phyloP scores from a whole-genome alignment of 805 yeast genomes.

The Sungouiozyma intestinalis region DNA sequence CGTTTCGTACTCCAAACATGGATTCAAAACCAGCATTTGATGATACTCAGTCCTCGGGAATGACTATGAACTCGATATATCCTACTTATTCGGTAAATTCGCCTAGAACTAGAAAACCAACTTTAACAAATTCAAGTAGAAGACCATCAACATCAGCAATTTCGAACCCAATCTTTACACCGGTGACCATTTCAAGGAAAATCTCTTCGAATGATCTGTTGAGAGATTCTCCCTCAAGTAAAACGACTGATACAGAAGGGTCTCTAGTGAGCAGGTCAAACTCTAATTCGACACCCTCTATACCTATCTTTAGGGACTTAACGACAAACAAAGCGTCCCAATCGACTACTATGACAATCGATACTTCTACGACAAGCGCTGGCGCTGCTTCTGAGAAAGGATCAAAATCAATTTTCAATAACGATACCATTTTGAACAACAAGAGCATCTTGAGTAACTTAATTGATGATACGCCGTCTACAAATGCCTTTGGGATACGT shows the following conservation, averaged over 20 bases:
- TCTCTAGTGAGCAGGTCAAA: background rate
- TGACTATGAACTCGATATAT: slow-evolving; percentile 18
- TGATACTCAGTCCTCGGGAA: slow-evolving; percentile 22
- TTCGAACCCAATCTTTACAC: slow-evolving; percentile 10
- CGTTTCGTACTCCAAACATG: slow-evolving; percentile 21
- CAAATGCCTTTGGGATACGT: background rate
- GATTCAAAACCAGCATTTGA: slow-evolving; percentile 19
- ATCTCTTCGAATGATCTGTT: slow-evolving; percentile 1
- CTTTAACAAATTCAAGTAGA: slow-evolving; percentile 18
- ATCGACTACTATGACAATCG: background rate
- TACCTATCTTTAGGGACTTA: background rate
- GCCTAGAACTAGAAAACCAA: slow-evolving; percentile 8
- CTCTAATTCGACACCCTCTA: background rate
- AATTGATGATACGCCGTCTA: slow-evolving; percentile 5
- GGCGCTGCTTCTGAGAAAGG: background rate
- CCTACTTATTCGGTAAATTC: slow-evolving; percentile 8
- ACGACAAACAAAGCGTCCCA: background rate
- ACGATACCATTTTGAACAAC: slow-evolving; percentile 6
- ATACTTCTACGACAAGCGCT: background rate
- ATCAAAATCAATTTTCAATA: slow-evolving; percentile 1
- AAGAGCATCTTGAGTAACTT: slow-evolving; percentile 7
- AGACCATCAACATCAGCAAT: slow-evolving; percentile 16
- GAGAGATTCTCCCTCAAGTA: background rate
- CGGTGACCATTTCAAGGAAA: slow-evolving; percentile 6
- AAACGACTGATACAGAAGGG: background rate